These are phyloP conservation scores for Komagataella mondaviorum DNA, from an alignment of 805 yeast genomes.

Conservation along the genomic window DNA sequence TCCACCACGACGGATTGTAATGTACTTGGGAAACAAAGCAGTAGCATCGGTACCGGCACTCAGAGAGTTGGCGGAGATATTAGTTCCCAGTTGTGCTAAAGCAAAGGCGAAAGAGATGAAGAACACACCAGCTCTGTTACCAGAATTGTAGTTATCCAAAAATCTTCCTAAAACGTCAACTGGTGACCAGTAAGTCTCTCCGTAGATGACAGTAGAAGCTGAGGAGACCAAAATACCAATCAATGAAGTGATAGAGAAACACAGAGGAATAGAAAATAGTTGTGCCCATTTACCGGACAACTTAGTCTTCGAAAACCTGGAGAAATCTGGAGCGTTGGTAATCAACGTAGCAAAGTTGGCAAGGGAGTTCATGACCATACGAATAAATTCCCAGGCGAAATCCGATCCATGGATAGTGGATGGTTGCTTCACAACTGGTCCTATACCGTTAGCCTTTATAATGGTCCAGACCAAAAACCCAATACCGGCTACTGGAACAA, in stretches of 20 bases:
- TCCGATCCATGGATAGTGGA: conserved; percentile 41
- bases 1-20: conserved; percentile 72
- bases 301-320: conserved; percentile 62
- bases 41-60: conserved; percentile 67
- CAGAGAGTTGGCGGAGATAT: conserved; percentile 58
- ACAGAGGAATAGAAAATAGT: conserved; percentile 53
- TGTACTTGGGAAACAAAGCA: conserved; percentile 46
- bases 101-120: conserved; percentile 59
- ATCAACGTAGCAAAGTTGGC: conserved; percentile 86
- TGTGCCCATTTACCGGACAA: conserved; percentile 42
- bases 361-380: conserved; percentile 64
- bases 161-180: conserved; percentile 59
- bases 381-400: conserved; percentile 75
- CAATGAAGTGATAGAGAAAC: conserved; percentile 70
- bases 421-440: conserved; percentile 50
- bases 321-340: conserved; percentile 80
- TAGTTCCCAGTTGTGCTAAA: conserved; percentile 67
- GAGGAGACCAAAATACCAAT: conserved; percentile 80
- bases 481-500: conserved; percentile 75
- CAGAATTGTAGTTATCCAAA: conserved; percentile 36
- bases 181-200: conserved; percentile 73
- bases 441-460: conserved; percentile 68
- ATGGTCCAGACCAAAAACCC: conserved; percentile 78
- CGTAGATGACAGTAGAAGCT: conserved; percentile 56
- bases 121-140: conserved; percentile 73